Conservation (phyloP, 192 early-diverging fungal species). For the Umbelopsis sp. region DNA sequence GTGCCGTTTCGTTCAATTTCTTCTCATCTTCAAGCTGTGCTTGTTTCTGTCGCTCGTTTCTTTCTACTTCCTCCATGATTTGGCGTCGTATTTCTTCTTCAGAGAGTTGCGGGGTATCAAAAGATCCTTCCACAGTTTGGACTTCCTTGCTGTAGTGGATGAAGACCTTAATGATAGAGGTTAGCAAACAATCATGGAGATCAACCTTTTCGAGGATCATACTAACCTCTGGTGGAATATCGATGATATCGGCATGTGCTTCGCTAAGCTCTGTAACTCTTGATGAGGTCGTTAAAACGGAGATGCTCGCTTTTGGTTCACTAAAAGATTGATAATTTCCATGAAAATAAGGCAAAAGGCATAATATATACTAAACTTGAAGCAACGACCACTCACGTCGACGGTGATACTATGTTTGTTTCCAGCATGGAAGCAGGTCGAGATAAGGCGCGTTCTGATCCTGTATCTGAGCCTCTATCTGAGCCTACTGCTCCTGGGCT, state of each 20-base stretch:
- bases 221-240: slow-evolving; percentile 80
- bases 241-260: slow-evolving; percentile 79
- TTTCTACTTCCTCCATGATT: slow-evolving; percentile 67
- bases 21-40: slow-evolving; percentile 52
- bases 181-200: neutral
- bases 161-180: slow-evolving; percentile 55
- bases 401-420: neutral
- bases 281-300: neutral
- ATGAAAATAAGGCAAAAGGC: too few species aligned
- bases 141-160: slow-evolving; percentile 91
- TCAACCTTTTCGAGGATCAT: neutral
- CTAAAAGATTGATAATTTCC: neutral
- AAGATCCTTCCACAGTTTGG: slow-evolving; percentile 66
- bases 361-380: too few species aligned
- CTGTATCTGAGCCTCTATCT: slow-evolving; percentile 50
- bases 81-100: slow-evolving; percentile 56
- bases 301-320: neutral
- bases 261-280: slow-evolving; percentile 68
- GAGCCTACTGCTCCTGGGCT: slow-evolving; percentile 43
- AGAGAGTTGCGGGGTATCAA: slow-evolving; percentile 50
- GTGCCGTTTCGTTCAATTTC: slow-evolving; percentile 39
- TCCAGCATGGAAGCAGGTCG: slow-evolving; percentile 37
- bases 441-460: slow-evolving; percentile 43
- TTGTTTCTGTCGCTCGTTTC: slow-evolving; percentile 52
- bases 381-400: neutral